phyloP scores from a whole-genome alignment of 805 yeast species.

The Yarrowia alimentaria region DNA sequence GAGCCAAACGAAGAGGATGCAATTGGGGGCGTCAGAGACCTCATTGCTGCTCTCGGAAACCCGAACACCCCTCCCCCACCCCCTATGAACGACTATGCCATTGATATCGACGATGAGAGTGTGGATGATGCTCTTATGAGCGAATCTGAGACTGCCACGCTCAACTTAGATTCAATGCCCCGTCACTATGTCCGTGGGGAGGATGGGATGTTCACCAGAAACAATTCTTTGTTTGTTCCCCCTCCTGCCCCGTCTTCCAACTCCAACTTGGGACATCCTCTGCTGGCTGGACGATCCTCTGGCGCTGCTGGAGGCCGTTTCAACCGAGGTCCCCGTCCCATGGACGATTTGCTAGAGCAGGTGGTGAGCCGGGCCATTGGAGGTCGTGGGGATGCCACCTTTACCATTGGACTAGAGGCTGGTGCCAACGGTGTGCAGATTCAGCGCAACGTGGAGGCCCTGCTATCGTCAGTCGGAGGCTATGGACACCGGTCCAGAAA shows the following conservation, averaged over 20 bases:
- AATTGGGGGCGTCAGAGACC: constrained; percentile 6
- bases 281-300: constrained; percentile 5
- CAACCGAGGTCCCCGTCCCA: too few relatives aligned
- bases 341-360: constrained; percentile 17
- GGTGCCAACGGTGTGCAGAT: constrained; percentile 8
- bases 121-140: constrained; percentile 16
- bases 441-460: constrained; percentile 25
- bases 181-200: too few relatives aligned
- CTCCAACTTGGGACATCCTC: too few relatives aligned
- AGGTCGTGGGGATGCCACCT: constrained; percentile 14
- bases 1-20: constrained; percentile 10
- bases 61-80: constrained; percentile 17
- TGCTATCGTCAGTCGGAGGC: constrained; percentile 12
- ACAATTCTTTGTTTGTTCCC: constrained; percentile 15
- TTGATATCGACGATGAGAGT: constrained; percentile 20
- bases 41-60: constrained; percentile 20
- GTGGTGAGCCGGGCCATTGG: constrained; percentile 14
- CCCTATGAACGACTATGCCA: constrained; percentile 17
- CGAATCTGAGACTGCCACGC: too few relatives aligned
- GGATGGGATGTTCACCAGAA: too few relatives aligned
- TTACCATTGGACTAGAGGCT: constrained; percentile 15
- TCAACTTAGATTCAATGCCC: too few relatives aligned
- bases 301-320: background rate
- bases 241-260: constrained; percentile 6
- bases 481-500: constrained; percentile 16